Percentiles rank a stretch among this genome's conserved stretches.
Conservation (phyloP, 768 basidiomycete species). For the Calocera cornea region DNA sequence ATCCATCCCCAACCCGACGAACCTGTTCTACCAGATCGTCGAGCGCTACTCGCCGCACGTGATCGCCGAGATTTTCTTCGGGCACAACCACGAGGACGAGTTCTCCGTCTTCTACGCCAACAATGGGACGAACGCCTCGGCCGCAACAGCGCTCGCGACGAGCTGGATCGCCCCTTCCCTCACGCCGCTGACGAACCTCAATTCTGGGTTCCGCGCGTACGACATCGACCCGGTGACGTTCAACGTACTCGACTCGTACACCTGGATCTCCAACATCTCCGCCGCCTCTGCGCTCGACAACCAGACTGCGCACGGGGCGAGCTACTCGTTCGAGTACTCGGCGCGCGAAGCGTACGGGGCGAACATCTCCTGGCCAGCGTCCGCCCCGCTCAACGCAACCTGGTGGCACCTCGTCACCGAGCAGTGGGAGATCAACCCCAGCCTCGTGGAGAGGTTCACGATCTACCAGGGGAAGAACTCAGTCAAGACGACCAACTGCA, state of each 20-base stretch:
- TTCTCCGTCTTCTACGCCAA: constrained; percentile 4
- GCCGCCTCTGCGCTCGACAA: background rate
- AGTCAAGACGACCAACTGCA: background rate
- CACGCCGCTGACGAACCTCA: background rate
- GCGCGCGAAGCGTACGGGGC: constrained; percentile 15
- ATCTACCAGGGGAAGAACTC: constrained; percentile 7
- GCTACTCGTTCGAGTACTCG: constrained; percentile 18
- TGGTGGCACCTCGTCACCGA: constrained; percentile 22
- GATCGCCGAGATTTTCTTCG: constrained; percentile 9
- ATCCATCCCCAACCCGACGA: constrained; percentile 6
- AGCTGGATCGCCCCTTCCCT: constrained; percentile 6
- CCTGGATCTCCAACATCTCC: background rate
- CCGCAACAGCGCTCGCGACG: constrained; percentile 17
- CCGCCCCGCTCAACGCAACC: constrained; percentile 15
- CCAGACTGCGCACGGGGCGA: constrained; percentile 5
- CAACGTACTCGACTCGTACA: constrained; percentile 4
- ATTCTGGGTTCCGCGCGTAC: constrained; percentile 20
- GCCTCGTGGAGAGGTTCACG: constrained; percentile 10
- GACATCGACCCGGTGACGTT: constrained; percentile 20
- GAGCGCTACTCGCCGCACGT: constrained; percentile 8
- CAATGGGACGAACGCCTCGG: constrained; percentile 14
- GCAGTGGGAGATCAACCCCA: constrained; percentile 7
- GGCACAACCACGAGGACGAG: constrained; percentile 7
- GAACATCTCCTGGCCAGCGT: constrained; percentile 2
- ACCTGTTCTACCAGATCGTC: constrained; percentile 6